These are phyloP conservation scores for Trametes cingulata DNA, from an alignment of 768 basidiomycete genomes.

Conservation along the genomic window DNA sequence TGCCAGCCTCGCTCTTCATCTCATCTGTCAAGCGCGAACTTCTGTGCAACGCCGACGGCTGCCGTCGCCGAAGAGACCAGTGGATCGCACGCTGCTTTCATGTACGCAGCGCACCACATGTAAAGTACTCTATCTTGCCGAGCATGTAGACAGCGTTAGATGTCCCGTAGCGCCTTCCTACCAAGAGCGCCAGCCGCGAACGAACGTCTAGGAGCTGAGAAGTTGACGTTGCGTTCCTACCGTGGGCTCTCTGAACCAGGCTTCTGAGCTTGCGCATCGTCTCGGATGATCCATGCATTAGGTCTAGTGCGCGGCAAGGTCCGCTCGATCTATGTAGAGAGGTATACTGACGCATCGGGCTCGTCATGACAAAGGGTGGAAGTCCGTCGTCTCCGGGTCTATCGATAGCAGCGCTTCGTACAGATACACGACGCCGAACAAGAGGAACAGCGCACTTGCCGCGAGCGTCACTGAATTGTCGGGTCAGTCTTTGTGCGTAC, in stretches of 20 bases:
- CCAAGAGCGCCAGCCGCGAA: not conserved
- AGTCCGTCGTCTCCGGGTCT: constrained; percentile 29
- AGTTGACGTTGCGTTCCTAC: not conserved
- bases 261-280: not conserved
- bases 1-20: not conserved
- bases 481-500: not conserved
- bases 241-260: not conserved
- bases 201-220: not conserved
- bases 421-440: constrained; percentile 81
- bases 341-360: constrained; percentile 9
- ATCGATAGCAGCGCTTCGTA: constrained; percentile 46
- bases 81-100: not conserved
- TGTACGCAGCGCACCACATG: not conserved
- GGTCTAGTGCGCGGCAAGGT: not conserved
- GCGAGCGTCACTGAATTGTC: constrained; percentile 68
- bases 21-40: not conserved
- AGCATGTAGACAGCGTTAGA: too few relatives aligned
- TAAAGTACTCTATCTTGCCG: too few relatives aligned
- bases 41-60: not conserved
- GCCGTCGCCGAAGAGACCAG: not conserved
- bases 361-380: constrained; percentile 16
- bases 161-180: not conserved
- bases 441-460: constrained; percentile 78
- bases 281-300: constrained; percentile 8
- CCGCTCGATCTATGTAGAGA: constrained; percentile 1